phyloP scores from a whole-genome alignment of 1,284 basidiomycete genomes.

The Pholiota adiposa region DNA sequence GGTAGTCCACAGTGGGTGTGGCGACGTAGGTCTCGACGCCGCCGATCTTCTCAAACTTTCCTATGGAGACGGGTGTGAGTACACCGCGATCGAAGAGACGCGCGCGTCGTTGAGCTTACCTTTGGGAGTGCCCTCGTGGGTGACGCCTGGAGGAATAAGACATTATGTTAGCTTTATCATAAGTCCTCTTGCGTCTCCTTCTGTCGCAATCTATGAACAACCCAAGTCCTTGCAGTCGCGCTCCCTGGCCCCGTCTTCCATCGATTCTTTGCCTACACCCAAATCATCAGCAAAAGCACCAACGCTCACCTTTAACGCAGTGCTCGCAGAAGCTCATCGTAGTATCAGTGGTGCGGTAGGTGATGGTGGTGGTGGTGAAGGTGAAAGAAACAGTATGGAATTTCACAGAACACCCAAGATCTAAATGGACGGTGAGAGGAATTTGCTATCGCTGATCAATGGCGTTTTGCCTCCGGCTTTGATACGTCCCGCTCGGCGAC shows the following conservation, averaged over 20 bases:
- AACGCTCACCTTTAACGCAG: slow-evolving; percentile 18
- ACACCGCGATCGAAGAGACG: too few relatives aligned
- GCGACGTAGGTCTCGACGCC: slow-evolving; percentile 55
- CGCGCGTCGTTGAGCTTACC: slow-evolving; percentile 1
- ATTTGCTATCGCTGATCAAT: not conserved
- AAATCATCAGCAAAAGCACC: not conserved
- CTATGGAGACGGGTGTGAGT: slow-evolving; percentile 26
- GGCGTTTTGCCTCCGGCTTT: slow-evolving; percentile 2
- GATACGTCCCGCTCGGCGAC: not conserved
- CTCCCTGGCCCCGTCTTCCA: not conserved
- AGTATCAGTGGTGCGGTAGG: too few relatives aligned
- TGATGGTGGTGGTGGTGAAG: not conserved
- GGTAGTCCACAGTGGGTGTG: slow-evolving; percentile 46
- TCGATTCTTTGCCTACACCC: not conserved
- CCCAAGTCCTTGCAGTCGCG: not conserved
- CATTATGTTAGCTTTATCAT: not conserved
- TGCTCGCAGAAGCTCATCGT: slow-evolving; percentile 20
- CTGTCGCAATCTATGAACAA: not conserved
- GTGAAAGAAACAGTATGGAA: not conserved
- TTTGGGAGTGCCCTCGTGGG: slow-evolving; percentile 20
- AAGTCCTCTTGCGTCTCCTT: not conserved
- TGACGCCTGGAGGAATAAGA: slow-evolving; percentile 13
- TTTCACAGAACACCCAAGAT: not conserved
- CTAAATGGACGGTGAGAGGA: not conserved
- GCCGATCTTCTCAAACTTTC: slow-evolving; percentile 46